Evolutionary conservation across 2,329 filamentous ascomycete genomes (phyloP).

Genomic region (Fusarium sp.): DNA sequence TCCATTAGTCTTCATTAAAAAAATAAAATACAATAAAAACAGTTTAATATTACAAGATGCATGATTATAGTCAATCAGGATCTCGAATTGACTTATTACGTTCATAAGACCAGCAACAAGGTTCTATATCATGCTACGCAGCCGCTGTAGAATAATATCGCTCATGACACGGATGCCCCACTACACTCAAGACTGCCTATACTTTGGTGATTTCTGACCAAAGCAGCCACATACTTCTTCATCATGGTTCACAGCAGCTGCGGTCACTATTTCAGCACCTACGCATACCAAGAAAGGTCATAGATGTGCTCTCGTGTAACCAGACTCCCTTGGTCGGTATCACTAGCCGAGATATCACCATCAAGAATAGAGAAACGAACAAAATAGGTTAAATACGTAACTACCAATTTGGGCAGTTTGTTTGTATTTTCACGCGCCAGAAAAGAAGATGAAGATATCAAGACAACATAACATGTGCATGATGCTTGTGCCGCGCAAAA

Average conservation of each 20-base stretch:
- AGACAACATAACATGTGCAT: constrained; percentile 39
- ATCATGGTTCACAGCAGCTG: constrained; percentile 16
- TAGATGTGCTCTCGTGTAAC: constrained; percentile 21
- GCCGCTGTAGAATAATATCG: constrained; percentile 1
- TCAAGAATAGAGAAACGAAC: background rate
- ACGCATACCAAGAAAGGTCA: constrained; percentile 13
- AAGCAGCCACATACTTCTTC: background rate
- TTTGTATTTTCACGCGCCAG: constrained; percentile 36
- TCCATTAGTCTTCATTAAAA: constrained; percentile 12
- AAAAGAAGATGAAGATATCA: constrained; percentile 35
- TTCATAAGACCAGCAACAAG: constrained; percentile 1
- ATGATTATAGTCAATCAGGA: background rate
- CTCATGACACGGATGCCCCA: background rate
- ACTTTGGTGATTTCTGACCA: background rate
- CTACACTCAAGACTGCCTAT: background rate
- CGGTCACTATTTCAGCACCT: constrained; percentile 12
- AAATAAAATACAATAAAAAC: constrained; percentile 5
- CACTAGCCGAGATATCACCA: background rate
- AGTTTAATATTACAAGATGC: background rate
- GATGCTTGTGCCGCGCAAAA: constrained; percentile 35
- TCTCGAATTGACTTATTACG: background rate
- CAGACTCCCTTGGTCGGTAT: background rate
- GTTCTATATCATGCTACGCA: constrained; percentile 4
- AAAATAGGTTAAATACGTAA: constrained; percentile 14
- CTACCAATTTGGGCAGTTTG: constrained; percentile 17